Evolutionary conservation across 257 asterid species (phyloP).

Genomic region (Ilex aquifolium): DNA sequence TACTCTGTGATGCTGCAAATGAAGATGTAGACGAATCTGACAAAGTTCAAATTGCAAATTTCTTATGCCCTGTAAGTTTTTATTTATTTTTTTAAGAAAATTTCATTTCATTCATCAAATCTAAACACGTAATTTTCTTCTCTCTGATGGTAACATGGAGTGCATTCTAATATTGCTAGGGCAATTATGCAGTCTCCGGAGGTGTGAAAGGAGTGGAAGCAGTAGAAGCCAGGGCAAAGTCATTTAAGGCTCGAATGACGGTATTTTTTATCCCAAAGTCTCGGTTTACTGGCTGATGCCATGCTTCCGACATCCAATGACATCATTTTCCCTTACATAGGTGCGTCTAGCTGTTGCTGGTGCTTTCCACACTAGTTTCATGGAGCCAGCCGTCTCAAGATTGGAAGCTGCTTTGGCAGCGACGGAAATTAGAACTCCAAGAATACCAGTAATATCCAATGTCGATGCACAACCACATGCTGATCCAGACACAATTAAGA

Average conservation of each 20-base stretch:
- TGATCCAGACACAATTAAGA: slow-evolving; percentile 56
- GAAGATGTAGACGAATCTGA: slow-evolving; percentile 85
- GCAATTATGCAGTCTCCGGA: slow-evolving; percentile 97
- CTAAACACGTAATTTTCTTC: neutral
- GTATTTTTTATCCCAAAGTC: slow-evolving; percentile 24
- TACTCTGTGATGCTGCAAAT: slow-evolving; percentile 94
- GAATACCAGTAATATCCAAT: slow-evolving; percentile 91
- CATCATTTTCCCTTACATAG: slow-evolving; percentile 23
- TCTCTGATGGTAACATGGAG: neutral
- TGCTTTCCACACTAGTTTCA: slow-evolving; percentile 88
- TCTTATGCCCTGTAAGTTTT: slow-evolving; percentile 79
- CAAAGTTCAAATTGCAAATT: slow-evolving; percentile 95
- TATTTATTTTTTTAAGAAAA: neutral
- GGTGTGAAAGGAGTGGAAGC: slow-evolving; percentile 96
- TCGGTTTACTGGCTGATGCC: neutral
- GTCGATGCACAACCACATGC: slow-evolving; percentile 81
- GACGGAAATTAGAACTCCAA: slow-evolving; percentile 64
- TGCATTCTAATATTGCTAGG: slow-evolving; percentile 37
- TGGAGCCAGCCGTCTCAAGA: slow-evolving; percentile 94
- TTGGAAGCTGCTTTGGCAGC: slow-evolving; percentile 82
- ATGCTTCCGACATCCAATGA: slow-evolving; percentile 10
- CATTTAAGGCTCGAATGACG: slow-evolving; percentile 96
- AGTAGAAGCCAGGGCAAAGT: slow-evolving; percentile 93
- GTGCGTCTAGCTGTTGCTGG: slow-evolving; percentile 97
- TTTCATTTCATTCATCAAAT: neutral